Percentiles rank a stretch among this genome's conserved stretches.
Conservation (phyloP, 371 early-diverging fungal species). For the Mucor sp. region DNA sequence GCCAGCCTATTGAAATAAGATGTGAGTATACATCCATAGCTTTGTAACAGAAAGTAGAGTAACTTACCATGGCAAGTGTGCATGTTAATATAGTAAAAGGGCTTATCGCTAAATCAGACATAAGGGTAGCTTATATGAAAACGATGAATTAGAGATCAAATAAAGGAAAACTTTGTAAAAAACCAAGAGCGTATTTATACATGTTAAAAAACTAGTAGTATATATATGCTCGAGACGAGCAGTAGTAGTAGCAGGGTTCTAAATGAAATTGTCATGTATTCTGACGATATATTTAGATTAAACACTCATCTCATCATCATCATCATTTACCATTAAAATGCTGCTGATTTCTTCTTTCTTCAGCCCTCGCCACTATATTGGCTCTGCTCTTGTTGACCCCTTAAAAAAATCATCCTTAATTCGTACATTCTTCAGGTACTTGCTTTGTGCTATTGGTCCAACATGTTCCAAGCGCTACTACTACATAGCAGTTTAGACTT, state of each 20-base stretch:
- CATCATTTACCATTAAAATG: neutral
- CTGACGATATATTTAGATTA: constrained; percentile 3
- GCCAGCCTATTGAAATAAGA: constrained; percentile 28
- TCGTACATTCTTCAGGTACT: neutral
- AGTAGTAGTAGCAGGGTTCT: neutral
- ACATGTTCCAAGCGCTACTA: no score
- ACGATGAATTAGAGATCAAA: neutral
- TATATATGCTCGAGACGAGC: neutral
- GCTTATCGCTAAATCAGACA: constrained; percentile 5
- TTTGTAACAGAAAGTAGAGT: neutral
- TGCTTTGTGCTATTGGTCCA: neutral
- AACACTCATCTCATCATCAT: neutral
- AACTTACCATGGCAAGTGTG: constrained; percentile 17
- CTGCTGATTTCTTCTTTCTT: neutral
- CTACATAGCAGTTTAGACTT: neutral
- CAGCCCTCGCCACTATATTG: neutral
- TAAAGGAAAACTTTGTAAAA: neutral
- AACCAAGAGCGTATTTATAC: neutral
- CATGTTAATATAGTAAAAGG: constrained; percentile 18
- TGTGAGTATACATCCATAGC: neutral
- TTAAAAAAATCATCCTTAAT: neutral
- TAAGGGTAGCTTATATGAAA: neutral
- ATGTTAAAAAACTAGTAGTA: neutral
- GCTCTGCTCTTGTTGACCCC: neutral
- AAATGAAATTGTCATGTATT: constrained; percentile 1